Evolutionary conservation across 2,329 filamentous ascomycete species (phyloP).

Genomic region (Pyrenophora graminea): DNA sequence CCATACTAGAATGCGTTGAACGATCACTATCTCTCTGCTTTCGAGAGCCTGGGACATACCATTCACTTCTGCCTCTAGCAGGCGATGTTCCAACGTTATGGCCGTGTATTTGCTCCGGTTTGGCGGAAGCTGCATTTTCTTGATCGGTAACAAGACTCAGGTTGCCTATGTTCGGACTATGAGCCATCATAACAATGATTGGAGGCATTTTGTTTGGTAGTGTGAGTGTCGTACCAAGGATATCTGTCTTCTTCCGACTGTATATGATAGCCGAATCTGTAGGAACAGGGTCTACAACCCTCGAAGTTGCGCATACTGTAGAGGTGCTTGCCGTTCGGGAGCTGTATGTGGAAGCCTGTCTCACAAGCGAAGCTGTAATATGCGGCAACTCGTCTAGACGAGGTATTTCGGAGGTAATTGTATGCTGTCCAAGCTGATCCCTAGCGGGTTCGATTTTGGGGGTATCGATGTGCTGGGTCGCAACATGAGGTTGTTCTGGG

Average conservation of each 20-base stretch:
- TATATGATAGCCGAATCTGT: conserved; percentile 23
- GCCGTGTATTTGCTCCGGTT: not conserved
- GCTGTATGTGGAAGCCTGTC: not conserved
- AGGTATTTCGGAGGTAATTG: too few relatives aligned
- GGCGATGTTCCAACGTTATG: not conserved
- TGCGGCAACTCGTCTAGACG: too few relatives aligned
- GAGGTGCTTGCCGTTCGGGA: conserved; percentile 16
- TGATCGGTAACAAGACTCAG: not conserved
- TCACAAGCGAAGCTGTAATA: too few relatives aligned
- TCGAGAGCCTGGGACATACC: conserved; percentile 6
- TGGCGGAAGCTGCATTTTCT: not conserved
- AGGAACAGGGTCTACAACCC: conserved; percentile 5
- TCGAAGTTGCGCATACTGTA: conserved; percentile 20
- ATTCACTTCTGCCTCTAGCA: conserved; percentile 13
- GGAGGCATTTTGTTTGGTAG: not conserved
- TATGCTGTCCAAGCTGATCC: too few relatives aligned
- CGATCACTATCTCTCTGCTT: conserved; percentile 13
- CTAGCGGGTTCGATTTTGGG: too few relatives aligned
- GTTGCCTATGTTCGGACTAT: conserved; percentile 13
- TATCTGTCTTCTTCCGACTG: conserved; percentile 16
- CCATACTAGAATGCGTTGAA: conserved; percentile 21
- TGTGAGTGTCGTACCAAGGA: conserved; percentile 21
- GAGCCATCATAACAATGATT: conserved; percentile 17
- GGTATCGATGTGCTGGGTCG: too few relatives aligned
- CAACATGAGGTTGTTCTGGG: too few relatives aligned